Base-by-base conservation (phyloP, 257 asterid species). In the Gentiana dahurica region DNA sequence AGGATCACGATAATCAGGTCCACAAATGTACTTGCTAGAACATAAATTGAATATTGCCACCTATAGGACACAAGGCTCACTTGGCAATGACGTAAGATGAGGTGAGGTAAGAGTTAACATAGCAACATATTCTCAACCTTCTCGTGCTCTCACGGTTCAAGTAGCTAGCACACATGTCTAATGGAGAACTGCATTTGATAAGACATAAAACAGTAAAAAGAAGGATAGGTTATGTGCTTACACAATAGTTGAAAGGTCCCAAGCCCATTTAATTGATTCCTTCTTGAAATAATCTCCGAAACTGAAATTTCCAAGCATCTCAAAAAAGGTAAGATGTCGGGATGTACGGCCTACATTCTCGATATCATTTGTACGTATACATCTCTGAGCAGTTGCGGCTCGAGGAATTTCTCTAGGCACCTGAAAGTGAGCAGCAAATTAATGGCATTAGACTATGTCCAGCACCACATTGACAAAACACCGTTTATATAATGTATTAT, bases 291-390 rank as follows among this genome's bases (percentile, higher is more conserved):
- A 90, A 78, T 90, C 98, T 71, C 98, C 98, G 69, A 90, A 87
- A 70, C 96, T 90, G 68, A 90, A 90, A 69, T 90, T 90, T 37
- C 96, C 98, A 73, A 90, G 98, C 98, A 90, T 90, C 79, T 90
- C 98, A 73, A 90, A 90, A 83, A 90, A 90, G n/a, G 98, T 90
- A 47, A 84, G 98, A 67, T 90, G 98, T 43, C 96, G 82, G 51
- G 98, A 80, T 49, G 96, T 90, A 54, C 73, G 87, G 36, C 98
- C 96, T 37, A 90, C 98, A 67, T 90, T 90, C 77, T 90, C 98
- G 8, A 87, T 55, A 70, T 90, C 98, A 69, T 87, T 90, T 56
- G 94, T 90, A 32, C 98, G 85, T 60, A 90, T 79, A 74, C 98
- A 90, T 78, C 77, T 87, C 72, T 90, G 98, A 65, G 98, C 87